Conservation (phyloP, 2,329 filamentous ascomycete genomes). For the Leptodontidium sp. region DNA sequence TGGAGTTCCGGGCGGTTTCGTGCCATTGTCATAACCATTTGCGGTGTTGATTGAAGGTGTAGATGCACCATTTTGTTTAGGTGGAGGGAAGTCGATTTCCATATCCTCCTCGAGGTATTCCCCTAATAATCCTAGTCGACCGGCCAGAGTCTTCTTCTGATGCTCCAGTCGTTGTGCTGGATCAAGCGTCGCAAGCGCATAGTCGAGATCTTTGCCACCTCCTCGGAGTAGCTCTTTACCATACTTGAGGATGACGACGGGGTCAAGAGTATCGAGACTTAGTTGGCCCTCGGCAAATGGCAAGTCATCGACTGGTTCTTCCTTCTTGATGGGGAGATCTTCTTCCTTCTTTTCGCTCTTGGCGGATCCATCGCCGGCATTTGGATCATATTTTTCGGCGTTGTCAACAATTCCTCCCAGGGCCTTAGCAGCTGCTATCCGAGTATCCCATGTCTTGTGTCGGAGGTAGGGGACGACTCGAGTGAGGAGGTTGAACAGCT, state of each 20-base stretch:
- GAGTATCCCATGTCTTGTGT: conserved; percentile 96
- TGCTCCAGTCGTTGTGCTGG: conserved; percentile 82
- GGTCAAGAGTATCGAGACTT: conserved; percentile 76
- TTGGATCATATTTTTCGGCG: conserved; percentile 88
- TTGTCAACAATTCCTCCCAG: conserved; percentile 94
- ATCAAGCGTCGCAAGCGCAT: conserved; percentile 81
- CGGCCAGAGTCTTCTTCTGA: conserved; percentile 87
- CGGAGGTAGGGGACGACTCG: conserved; percentile 94
- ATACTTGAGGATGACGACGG: conserved; percentile 80
- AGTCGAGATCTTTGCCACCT: conserved; percentile 83
- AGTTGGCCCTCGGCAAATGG: conserved; percentile 64
- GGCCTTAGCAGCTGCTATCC: conserved; percentile 91
- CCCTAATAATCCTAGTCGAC: conserved; percentile 84
- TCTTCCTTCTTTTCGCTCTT: conserved; percentile 71
- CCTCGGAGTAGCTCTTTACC: conserved; percentile 86
- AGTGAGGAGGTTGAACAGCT: conserved; percentile 93
- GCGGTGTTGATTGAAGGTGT: conserved; percentile 33
- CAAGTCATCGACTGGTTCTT: conserved; percentile 62
- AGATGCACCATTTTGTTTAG: conserved; percentile 38
- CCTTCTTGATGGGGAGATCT: conserved; percentile 58
- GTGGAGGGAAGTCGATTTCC: conserved; percentile 62
- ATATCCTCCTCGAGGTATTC: conserved; percentile 87
- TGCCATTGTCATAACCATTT: conserved; percentile 53
- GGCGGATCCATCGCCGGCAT: conserved; percentile 69
- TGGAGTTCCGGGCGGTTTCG: conserved; percentile 45